A percentile compares a stretch with the other conserved stretches of the same genome.
Conservation (phyloP, 2,329 filamentous ascomycete species). For the Trichoderma oligosporum region DNA sequence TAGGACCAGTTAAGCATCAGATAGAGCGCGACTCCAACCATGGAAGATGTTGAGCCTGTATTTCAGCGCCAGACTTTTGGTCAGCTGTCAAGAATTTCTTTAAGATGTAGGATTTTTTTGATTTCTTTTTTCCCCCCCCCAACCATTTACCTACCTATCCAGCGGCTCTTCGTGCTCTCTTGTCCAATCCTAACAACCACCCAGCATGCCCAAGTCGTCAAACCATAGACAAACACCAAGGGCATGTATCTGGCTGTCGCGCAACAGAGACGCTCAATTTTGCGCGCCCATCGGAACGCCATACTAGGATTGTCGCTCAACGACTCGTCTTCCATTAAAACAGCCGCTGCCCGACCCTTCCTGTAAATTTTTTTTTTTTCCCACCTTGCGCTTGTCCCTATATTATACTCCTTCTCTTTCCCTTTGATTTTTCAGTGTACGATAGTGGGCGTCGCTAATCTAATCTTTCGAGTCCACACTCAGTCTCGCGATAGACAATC, state of each 20-base stretch:
- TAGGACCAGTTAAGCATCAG: constrained; percentile 82
- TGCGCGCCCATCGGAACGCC: constrained; percentile 62
- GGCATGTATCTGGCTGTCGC: constrained; percentile 75
- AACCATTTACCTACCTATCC: constrained; percentile 58
- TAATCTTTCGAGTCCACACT: neutral
- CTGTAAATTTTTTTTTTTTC: neutral
- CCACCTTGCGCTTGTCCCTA: neutral
- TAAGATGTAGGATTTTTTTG: neutral
- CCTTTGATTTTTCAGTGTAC: neutral
- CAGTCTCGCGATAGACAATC: neutral
- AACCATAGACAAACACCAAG: constrained; percentile 79
- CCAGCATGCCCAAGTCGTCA: constrained; percentile 94
- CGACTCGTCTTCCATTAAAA: constrained; percentile 19
- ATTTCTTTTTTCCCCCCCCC: too few species aligned
- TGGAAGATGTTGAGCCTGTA: constrained; percentile 53
- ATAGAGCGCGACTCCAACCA: constrained; percentile 68
- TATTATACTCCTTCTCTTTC: neutral
- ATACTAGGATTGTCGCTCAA: constrained; percentile 33
- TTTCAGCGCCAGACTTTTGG: neutral
- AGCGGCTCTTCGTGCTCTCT: constrained; percentile 47
- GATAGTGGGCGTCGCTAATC: neutral
- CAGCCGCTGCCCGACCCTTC: constrained; percentile 2
- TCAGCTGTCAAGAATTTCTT: neutral
- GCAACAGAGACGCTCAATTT: constrained; percentile 81
- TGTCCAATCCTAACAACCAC: constrained; percentile 73